phyloP scores from a whole-genome alignment of 2,329 filamentous ascomycete genomes.

The Monosporascus ibericus region DNA sequence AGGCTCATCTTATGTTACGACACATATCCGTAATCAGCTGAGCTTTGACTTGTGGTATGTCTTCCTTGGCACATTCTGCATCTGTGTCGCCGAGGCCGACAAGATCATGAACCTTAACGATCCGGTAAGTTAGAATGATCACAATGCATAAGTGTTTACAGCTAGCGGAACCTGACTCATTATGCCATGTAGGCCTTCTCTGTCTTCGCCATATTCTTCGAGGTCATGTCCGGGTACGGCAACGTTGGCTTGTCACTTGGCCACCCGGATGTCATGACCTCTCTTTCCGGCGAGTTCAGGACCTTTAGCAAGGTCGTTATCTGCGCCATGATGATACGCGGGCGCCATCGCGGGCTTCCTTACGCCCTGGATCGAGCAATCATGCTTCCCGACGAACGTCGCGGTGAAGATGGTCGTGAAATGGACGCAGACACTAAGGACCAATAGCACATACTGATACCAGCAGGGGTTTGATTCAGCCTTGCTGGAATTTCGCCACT shows the following conservation, averaged over 20 bases:
- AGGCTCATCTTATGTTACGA: too few species aligned
- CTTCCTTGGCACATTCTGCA: too few species aligned
- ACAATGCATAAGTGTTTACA: too few species aligned
- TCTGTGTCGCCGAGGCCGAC: too few species aligned
- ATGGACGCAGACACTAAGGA: too few species aligned
- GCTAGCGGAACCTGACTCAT: conserved; percentile 27
- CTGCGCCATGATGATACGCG: conserved; percentile 50
- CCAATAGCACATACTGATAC: too few species aligned
- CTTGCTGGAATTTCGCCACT: too few species aligned
- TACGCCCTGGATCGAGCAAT: conserved; percentile 51
- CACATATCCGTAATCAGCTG: conserved; percentile 36
- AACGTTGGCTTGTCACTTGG: conserved; percentile 57
- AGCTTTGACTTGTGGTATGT: conserved; percentile 60
- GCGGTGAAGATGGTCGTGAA: too few species aligned
- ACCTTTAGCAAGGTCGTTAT: conserved; percentile 52
- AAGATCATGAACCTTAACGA: too few species aligned
- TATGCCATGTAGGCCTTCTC: conserved; percentile 45
- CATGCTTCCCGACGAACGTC: conserved; percentile 28
- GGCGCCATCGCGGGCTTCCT: conserved; percentile 50
- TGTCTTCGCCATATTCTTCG: conserved; percentile 56
- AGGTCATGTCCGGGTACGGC: conserved; percentile 52
- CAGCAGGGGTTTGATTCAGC: too few species aligned
- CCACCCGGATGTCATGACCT: conserved; percentile 45
- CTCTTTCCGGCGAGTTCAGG: conserved; percentile 49
- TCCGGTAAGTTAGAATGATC: too few species aligned